Evolutionary conservation across 768 basidiomycete genomes (phyloP), one percentile per base, ranked within the genome.

Genomic region (Kwoniella mangroviensis): DNA sequence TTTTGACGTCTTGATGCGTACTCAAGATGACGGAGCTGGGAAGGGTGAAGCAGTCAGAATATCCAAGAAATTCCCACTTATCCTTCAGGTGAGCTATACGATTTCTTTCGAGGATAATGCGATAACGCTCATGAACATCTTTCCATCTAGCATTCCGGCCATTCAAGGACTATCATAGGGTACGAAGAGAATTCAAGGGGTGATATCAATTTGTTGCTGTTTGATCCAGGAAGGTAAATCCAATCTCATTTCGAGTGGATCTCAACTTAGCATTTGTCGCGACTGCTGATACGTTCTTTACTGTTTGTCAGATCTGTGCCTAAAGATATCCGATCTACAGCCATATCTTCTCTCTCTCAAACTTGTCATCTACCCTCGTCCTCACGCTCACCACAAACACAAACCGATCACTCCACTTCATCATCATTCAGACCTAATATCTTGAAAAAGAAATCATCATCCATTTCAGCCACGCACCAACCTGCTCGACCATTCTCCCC

Each of bases 121-220:
- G 43, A 2, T 15, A 0, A n/a, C 6, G n/a, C 52, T 24, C 22
- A 21, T 21, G 19, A 10, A 52, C 4, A 58, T 26, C 9, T 1
- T 26, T n/a, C 24, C 61, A n/a, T 28, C n/a, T 90, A 96, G 84
- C 89, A 92, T 76, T 81, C 86, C 7, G 92, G 93, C 0, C 94
- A 97, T 84, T 97, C 94, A n/a, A 84, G 91, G 26, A 90, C 90
- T 4, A 88, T 97, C 13, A 86, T 97, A 2, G 94, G 94, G 1
- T 94, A 91, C 74, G 92, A 95, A 81, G 82, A 89, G 49, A 85
- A 85, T 63, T 87, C 86, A 73, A 84, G 85, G 17, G 90, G 89
- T 7, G 81, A 84, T 13, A 85, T 88, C 49, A 90, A 88, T 72
- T 85, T 97, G 10, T 85, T 96, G 15, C 84, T 87, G 7, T 92